phyloP scores from a whole-genome alignment of 163 green algal species.

The Smithsoniella earleae region DNA sequence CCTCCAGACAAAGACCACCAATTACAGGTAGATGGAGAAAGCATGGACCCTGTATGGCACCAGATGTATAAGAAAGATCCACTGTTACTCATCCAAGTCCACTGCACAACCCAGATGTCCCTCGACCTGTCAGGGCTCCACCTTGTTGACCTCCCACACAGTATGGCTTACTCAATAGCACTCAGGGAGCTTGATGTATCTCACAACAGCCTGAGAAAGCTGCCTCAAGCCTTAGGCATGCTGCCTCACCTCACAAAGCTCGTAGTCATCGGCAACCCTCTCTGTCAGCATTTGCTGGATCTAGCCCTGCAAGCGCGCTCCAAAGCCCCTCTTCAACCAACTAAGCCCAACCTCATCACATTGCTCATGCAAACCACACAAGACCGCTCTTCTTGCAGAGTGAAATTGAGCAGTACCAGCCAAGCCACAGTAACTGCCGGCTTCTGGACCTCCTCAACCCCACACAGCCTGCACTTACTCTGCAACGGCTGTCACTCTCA shows the following conservation, averaged over 20 bases:
- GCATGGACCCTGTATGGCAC: background rate
- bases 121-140: background rate
- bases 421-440: background rate
- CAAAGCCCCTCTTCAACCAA: too few species aligned
- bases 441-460: background rate
- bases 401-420: too few species aligned
- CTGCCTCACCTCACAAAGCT: too few species aligned
- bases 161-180: background rate
- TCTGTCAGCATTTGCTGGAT: too few species aligned
- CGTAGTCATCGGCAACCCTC: conserved; percentile 3
- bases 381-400: too few species aligned
- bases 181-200: background rate
- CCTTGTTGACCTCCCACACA: background rate
- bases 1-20: too few species aligned
- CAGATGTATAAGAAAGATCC: background rate
- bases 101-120: background rate
- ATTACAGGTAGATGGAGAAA: conserved; percentile 14
- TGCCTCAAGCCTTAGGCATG: background rate
- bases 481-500: background rate
- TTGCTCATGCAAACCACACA: too few species aligned
- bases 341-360: too few species aligned
- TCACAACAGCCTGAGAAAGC: background rate
- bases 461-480: background rate
- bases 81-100: background rate
- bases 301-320: too few species aligned